Evolutionary conservation across 805 yeast species (phyloP).

Genomic region (Wickerhamiella azyma): DNA sequence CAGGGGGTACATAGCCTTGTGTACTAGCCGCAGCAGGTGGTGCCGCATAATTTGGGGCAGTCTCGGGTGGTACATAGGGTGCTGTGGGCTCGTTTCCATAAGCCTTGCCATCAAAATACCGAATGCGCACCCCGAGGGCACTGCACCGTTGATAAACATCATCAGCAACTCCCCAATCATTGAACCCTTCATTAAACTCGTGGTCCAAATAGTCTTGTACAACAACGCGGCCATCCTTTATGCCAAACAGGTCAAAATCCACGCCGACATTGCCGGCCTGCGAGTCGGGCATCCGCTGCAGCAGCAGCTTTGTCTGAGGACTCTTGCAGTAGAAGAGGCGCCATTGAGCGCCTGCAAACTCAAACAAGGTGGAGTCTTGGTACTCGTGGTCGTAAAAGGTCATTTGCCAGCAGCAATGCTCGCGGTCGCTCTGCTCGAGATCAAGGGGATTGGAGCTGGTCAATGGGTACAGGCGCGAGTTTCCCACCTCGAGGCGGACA

Average conservation of each 20-base stretch:
- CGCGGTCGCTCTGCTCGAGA: not conserved
- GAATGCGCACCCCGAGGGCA: not conserved
- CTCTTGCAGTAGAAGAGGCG: not conserved
- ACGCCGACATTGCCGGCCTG: not conserved
- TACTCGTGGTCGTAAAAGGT: not conserved
- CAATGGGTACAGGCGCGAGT: not conserved
- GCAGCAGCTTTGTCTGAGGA: constrained; percentile 1
- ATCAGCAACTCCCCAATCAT: constrained; percentile 1
- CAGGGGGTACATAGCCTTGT: no score
- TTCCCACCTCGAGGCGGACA: constrained; percentile 3
- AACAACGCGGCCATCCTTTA: not conserved
- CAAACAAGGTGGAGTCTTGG: constrained; percentile 1
- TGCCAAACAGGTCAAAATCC: not conserved
- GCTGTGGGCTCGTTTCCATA: not conserved
- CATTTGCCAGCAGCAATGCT: not conserved
- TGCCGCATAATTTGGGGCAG: no score
- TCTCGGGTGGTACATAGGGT: no score
- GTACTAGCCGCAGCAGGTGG: no score
- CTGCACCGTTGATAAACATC: not conserved
- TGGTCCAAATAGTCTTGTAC: not conserved
- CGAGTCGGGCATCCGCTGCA: constrained; percentile 4
- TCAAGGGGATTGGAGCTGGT: not conserved
- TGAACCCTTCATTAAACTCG: constrained; percentile 1
- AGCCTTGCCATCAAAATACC: not conserved
- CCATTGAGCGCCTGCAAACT: constrained; percentile 3